Percentiles rank a stretch among this genome's conserved stretches.
These are phyloP conservation scores for Hemileccinum impolitum DNA, from an alignment of 768 basidiomycete species.

Conservation along the genomic window DNA sequence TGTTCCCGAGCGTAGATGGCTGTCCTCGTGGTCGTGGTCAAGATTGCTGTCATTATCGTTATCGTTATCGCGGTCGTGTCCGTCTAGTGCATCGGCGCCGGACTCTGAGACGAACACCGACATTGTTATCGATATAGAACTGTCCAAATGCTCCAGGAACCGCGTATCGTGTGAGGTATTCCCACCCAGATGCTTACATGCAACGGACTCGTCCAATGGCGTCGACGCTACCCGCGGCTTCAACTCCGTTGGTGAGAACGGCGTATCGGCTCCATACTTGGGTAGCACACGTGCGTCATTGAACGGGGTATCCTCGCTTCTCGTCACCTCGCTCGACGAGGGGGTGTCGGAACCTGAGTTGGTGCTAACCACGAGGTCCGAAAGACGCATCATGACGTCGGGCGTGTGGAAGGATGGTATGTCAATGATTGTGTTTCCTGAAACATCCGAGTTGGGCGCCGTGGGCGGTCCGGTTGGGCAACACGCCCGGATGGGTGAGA, in stretches of 20 bases:
- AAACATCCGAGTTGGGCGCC: not conserved
- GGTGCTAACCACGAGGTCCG: slow-evolving; percentile 11
- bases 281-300: slow-evolving; percentile 15
- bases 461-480: not conserved
- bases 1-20: not conserved
- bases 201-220: slow-evolving; percentile 4
- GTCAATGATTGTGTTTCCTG: not conserved
- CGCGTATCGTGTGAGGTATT: slow-evolving; percentile 6
- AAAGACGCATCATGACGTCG: slow-evolving; percentile 13
- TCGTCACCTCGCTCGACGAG: slow-evolving; percentile 9
- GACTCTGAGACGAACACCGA: slow-evolving; percentile 13
- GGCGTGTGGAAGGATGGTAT: slow-evolving; percentile 9
- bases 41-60: not conserved
- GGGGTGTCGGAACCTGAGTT: slow-evolving; percentile 9
- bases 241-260: slow-evolving; percentile 8
- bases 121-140: slow-evolving; percentile 11
- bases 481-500: slow-evolving; percentile 10
- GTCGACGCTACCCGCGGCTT: slow-evolving; percentile 8
- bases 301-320: slow-evolving; percentile 16
- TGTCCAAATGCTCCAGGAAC: slow-evolving; percentile 25
- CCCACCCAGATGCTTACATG: not conserved
- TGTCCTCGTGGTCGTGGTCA: not conserved
- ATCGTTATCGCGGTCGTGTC: not conserved
- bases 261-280: slow-evolving; percentile 15
- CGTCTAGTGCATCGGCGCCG: not conserved